Base-by-base conservation (phyloP, 1,284 basidiomycete species). In the Sanguinoderma infundibulare region DNA sequence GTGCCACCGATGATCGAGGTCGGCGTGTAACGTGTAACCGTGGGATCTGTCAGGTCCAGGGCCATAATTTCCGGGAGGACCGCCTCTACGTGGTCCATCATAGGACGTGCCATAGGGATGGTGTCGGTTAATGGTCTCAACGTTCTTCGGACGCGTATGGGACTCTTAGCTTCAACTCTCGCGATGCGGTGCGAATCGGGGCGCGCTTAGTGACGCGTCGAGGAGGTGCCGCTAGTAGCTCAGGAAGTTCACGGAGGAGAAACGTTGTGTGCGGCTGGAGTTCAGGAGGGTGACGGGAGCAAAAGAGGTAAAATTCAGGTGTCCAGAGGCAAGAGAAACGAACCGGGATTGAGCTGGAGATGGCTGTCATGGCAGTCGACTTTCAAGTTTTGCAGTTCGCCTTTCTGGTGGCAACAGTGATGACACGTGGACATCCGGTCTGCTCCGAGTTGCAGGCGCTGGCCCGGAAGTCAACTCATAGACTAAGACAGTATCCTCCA, bases 51-150 rank as follows among this genome's bases (percentile, higher is more conserved):
- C 90, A 70, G 87, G 87, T 62, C 89, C 89, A 64, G 87, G 87
- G 61, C 89, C 89, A 65, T 84, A 83, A 67, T 84, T 86, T 67
- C 81, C 78, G 32, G 84, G 83, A 64, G 84, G 80, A 54, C 85
- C 89, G 61, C 88, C 90, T 72, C 90, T 81, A 62, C 83, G 84
- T 35, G 74, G 69, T 54, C 79, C 81, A 65, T 94, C 91, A 84
- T 89, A 92, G 72, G 83, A 83, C 70, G 81, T 74, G 62, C 77
- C 86, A 77, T 95, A 95, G 28, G 92, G 88, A 83, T 95, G 92
- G 78, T 95, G 92, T 69, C 92, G 90, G 78, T 91, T 92, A 91
- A 94, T 93, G 67, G 65, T 70, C 70, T 70, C 59, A 61, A 60
- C 52, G 62, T 55, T 63, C 55, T 68, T 66, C 59, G 30, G 39